Conservation (phyloP, 148 eudicot species). For the Nepenthes gracilis region DNA sequence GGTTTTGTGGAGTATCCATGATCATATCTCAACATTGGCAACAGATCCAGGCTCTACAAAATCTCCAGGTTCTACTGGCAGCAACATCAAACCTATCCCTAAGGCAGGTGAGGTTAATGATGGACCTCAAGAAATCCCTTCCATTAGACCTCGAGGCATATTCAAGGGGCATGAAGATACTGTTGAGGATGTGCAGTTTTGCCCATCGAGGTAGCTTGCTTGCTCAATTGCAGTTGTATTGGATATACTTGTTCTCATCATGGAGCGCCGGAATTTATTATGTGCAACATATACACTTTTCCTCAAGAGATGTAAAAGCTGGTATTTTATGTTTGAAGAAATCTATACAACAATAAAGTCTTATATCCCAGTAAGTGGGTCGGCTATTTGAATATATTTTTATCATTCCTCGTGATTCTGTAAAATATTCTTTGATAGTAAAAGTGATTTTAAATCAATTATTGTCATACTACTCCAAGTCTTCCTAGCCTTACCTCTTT, state of each 20-base stretch:
- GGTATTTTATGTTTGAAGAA: background rate
- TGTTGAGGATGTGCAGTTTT: slow-evolving; percentile 96
- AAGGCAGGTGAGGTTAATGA: slow-evolving; percentile 31
- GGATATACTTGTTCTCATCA: background rate
- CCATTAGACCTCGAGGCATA: slow-evolving; percentile 63
- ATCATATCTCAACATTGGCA: slow-evolving; percentile 75
- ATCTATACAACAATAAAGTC: too few species aligned
- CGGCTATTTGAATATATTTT: too few species aligned
- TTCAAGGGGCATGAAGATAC: slow-evolving; percentile 84
- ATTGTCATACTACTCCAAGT: too few species aligned
- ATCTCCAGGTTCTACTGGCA: slow-evolving; percentile 42
- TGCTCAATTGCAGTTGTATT: background rate
- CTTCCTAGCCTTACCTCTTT: too few species aligned
- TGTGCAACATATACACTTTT: background rate
- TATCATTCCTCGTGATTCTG: too few species aligned
- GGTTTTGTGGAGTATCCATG: slow-evolving; percentile 90
- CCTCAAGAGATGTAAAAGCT: background rate
- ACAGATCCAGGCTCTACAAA: slow-evolving; percentile 44
- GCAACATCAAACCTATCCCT: slow-evolving; percentile 24
- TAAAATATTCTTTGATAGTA: too few species aligned
- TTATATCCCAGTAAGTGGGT: too few species aligned
- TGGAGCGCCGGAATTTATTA: background rate
- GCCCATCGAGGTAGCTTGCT: slow-evolving; percentile 66
- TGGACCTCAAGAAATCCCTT: slow-evolving; percentile 37
- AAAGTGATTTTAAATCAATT: too few species aligned